Conservation (phyloP, 2,329 filamentous ascomycete genomes). For the Ophiocordyceps robertsii region DNA sequence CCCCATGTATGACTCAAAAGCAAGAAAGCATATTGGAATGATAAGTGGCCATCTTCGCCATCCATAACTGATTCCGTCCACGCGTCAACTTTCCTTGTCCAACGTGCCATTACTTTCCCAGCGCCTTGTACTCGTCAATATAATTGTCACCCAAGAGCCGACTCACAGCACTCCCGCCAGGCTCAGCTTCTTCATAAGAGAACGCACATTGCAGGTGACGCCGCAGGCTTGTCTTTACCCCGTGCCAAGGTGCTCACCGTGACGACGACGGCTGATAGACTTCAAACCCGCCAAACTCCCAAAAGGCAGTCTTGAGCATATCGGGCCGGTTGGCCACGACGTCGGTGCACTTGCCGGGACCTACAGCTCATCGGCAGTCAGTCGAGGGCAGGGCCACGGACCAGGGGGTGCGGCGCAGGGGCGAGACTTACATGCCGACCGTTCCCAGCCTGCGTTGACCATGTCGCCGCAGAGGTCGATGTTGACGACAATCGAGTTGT, state of each 20-base stretch:
- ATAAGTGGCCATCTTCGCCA: not conserved
- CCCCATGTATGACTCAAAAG: not conserved
- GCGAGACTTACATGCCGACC: constrained; percentile 27
- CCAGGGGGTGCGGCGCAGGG: no score
- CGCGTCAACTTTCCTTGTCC: no score
- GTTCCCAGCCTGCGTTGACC: constrained; percentile 31
- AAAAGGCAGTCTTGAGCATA: constrained; percentile 46
- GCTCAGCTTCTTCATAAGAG: no score
- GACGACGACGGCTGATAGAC: constrained; percentile 32
- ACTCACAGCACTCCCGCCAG: no score
- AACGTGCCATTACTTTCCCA: no score
- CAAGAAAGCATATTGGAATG: not conserved
- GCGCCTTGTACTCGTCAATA: no score
- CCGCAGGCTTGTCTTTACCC: no score
- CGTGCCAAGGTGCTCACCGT: not conserved
- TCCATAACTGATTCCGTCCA: no score
- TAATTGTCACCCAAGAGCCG: no score
- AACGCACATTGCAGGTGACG: no score
- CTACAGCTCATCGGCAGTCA: constrained; percentile 5
- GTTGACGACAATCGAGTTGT: constrained; percentile 53
- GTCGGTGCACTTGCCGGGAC: constrained; percentile 41
- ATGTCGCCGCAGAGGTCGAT: constrained; percentile 51
- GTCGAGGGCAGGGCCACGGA: no score
- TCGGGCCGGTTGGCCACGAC: constrained; percentile 43
- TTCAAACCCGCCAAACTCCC: constrained; percentile 49